Evolutionary conservation across 106 monocot species (phyloP), one percentile per base, ranked within the genome.

Genomic region (Hemerocallis citrina): DNA sequence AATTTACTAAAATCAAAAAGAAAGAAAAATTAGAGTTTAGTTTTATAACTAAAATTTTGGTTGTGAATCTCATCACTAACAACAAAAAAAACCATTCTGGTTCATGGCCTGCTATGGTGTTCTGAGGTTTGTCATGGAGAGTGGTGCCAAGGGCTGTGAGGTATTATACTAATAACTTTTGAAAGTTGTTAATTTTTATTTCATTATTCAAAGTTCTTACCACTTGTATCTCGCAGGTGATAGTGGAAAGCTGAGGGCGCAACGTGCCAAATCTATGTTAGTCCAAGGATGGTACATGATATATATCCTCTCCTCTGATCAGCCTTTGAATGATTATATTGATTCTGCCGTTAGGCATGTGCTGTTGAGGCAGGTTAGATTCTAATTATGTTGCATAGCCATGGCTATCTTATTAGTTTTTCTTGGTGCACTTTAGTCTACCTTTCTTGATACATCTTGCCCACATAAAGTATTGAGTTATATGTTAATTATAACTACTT

Each of bases 21-120:
- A 44, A 4, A 14, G 14, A 44, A 16, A 11, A 5, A 44, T 14
- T 44, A 16, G 14, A 4, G 0, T 0, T 14, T 44, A 0, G 5
- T 44, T 44, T 5, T 44, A 44, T 47, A 19, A 47, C 13, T 5
- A 22, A 0, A 1, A 28, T 25, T 11, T 12, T 27, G 11, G 50
- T 24, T 50, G 21, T 34, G 8, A 19, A 11, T 57, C 4, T 57
- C n/a, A n/a, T n/a, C n/a, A n/a, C n/a, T n/a, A n/a, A n/a, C n/a
- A n/a, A n/a, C n/a, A n/a, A n/a, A n/a, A n/a, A n/a, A n/a, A n/a
- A n/a, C n/a, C n/a, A 6, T 52, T 52, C 2, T 52, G 24, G n/a
- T 68, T 23, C 77, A 90, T 85, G 81, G 90, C 85, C 15, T 90
- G 90, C 55, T 90, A 90, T 82, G 90, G 90, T 65, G 85, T 90